Percentiles rank a stretch among this genome's conserved stretches.
phyloP scores from a whole-genome alignment of 2,329 filamentous ascomycete genomes.

The Calcarisporium arbuscula region DNA sequence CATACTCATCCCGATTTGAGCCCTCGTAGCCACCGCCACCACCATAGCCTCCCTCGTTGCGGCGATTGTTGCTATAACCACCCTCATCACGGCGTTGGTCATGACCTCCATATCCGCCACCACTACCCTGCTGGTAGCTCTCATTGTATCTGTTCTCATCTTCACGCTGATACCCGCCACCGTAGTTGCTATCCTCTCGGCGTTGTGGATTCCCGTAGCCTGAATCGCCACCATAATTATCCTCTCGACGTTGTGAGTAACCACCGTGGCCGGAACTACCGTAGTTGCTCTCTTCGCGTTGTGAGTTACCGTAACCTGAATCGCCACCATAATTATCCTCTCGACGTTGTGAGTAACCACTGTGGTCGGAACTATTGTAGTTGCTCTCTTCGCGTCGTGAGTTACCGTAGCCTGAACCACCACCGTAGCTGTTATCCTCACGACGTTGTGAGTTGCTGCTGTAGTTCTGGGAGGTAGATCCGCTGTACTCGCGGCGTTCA shows the following conservation, averaged over 20 bases:
- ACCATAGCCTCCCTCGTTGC: slow-evolving; percentile 7
- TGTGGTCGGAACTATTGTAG: slow-evolving; percentile 14
- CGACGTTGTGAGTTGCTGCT: slow-evolving; percentile 12
- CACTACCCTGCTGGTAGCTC: slow-evolving; percentile 13
- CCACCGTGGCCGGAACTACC: slow-evolving; percentile 15
- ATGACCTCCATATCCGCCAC: slow-evolving; percentile 8
- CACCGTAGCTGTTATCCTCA: slow-evolving; percentile 14
- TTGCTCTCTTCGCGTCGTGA: slow-evolving; percentile 14
- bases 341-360: slow-evolving; percentile 16
- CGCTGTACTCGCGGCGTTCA: slow-evolving; percentile 43
- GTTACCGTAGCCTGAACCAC: slow-evolving; percentile 17
- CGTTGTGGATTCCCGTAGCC: slow-evolving; percentile 12
- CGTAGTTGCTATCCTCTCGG: slow-evolving; percentile 14
- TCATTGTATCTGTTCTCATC: slow-evolving; percentile 12
- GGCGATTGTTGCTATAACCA: slow-evolving; percentile 8
- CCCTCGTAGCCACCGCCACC: slow-evolving; percentile 10
- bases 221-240: slow-evolving; percentile 10
- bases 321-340: slow-evolving; percentile 17
- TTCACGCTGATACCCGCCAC: slow-evolving; percentile 13
- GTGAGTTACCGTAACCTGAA: slow-evolving; percentile 13
- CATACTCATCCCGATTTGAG: slow-evolving; percentile 7
- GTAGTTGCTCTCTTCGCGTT: slow-evolving; percentile 17
- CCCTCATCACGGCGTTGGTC: too few relatives aligned
- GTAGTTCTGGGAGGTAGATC: slow-evolving; percentile 22
- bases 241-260: slow-evolving; percentile 5